Conservation (phyloP, 208 protist species). For the Strigomonas culicis region DNA sequence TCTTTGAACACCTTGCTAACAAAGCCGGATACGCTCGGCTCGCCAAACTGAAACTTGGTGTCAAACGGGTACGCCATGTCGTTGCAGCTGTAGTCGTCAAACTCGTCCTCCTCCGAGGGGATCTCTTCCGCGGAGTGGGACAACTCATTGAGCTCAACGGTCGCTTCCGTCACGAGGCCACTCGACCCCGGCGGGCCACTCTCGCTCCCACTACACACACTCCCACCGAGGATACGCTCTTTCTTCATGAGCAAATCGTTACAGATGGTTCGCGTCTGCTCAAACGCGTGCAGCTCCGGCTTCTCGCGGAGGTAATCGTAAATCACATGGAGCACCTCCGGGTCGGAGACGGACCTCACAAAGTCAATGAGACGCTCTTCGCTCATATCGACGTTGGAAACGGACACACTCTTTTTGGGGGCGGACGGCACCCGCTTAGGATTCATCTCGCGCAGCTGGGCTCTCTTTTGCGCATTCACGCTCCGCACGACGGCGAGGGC, state of each 20-base stretch:
- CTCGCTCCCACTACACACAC: background rate
- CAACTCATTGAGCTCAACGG: background rate
- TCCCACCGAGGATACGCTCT: slow-evolving; percentile 17
- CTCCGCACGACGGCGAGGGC: no score
- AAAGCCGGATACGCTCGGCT: slow-evolving; percentile 26
- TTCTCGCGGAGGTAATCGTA: slow-evolving; percentile 32
- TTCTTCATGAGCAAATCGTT: slow-evolving; percentile 26
- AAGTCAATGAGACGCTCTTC: slow-evolving; percentile 27
- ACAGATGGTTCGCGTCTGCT: slow-evolving; percentile 16
- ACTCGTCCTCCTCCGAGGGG: slow-evolving; percentile 35
- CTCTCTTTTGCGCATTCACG: no score
- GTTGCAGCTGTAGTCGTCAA: slow-evolving; percentile 43
- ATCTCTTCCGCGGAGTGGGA: slow-evolving; percentile 13
- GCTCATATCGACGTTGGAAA: background rate
- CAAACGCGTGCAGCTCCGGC: slow-evolving; percentile 7
- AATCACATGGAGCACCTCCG: slow-evolving; percentile 42
- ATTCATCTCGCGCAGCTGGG: background rate
- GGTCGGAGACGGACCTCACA: slow-evolving; percentile 31
- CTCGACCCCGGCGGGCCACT: background rate
- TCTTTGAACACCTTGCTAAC: slow-evolving; percentile 30
- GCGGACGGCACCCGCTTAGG: background rate
- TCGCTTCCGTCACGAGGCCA: background rate
- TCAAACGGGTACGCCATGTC: slow-evolving; percentile 21
- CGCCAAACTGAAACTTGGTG: slow-evolving; percentile 30
- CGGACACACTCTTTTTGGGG: background rate